These are phyloP conservation scores for Parietichytrium sp. DNA, from an alignment of 108 stramenopile species.

Conservation along the genomic window DNA sequence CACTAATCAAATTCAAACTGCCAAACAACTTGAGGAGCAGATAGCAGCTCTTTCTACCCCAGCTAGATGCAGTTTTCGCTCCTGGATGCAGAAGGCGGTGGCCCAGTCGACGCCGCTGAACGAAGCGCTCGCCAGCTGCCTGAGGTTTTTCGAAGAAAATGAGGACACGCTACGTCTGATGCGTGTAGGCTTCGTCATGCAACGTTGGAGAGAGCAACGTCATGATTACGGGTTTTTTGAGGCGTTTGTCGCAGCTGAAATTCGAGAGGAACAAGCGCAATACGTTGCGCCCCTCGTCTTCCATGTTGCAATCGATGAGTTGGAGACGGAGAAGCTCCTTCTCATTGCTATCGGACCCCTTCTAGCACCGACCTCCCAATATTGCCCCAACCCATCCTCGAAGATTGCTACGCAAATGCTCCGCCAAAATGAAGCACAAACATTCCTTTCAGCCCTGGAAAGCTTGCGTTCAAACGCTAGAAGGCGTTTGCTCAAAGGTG, in stretches of 20 bases:
- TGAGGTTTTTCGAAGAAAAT: not conserved
- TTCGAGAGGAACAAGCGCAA: not conserved
- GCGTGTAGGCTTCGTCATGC: not conserved
- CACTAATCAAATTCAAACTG: not conserved
- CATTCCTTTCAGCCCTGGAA: not conserved
- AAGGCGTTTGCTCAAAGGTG: not conserved
- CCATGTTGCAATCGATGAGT: not conserved
- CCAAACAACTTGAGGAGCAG: not conserved
- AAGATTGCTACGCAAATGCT: not conserved
- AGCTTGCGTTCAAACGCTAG: not conserved
- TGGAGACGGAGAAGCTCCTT: not conserved
- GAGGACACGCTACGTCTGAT: not conserved
- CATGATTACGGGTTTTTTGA: not conserved
- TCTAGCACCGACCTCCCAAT: not conserved
- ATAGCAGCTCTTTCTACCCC: not conserved
- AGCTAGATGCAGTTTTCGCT: not conserved
- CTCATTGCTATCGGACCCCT: not conserved
- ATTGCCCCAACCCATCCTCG: not conserved
- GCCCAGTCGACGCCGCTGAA: not conserved
- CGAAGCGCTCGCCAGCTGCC: not conserved
- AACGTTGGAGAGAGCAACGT: not conserved
- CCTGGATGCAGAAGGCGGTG: slow-evolving; percentile 14
- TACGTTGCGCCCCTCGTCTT: not conserved
- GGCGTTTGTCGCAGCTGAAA: not conserved
- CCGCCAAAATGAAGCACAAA: not conserved